Conservation (phyloP, 2,329 filamentous ascomycete genomes). For the Colletotrichum chlorophyti region DNA sequence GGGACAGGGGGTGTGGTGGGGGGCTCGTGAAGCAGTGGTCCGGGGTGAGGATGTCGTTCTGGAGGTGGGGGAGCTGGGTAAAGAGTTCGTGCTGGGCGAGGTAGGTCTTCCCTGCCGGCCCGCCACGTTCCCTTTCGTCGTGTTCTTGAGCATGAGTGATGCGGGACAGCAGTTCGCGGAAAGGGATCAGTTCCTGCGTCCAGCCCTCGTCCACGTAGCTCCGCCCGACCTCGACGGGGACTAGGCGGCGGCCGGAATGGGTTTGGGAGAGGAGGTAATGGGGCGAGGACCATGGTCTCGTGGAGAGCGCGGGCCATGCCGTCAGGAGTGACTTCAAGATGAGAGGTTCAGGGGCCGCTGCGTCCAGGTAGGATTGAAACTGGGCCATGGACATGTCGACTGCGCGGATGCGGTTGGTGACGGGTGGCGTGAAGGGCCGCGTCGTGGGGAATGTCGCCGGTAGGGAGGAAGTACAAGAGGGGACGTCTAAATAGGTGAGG, state of each 20-base stretch:
- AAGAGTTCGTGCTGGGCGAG: constrained; percentile 93
- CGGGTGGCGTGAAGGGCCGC: constrained; percentile 45
- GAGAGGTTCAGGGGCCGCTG: constrained; percentile 41
- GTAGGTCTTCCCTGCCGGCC: constrained; percentile 57
- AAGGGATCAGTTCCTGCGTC: constrained; percentile 82
- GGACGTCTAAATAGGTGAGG: constrained; percentile 1
- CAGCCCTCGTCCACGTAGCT: constrained; percentile 88
- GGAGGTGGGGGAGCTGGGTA: constrained; percentile 77
- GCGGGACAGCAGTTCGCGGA: constrained; percentile 74
- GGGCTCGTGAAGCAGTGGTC: constrained; percentile 83
- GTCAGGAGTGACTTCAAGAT: constrained; percentile 71
- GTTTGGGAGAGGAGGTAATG: constrained; percentile 78
- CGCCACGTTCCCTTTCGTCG: background rate
- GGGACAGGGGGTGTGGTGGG: constrained; percentile 57
- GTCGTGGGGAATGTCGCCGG: constrained; percentile 34
- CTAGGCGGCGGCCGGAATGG: constrained; percentile 77
- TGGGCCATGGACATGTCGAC: constrained; percentile 58
- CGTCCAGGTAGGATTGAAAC: constrained; percentile 68
- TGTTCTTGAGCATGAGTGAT: constrained; percentile 45
- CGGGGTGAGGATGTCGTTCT: constrained; percentile 78
- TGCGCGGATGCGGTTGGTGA: constrained; percentile 49
- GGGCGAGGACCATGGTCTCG: constrained; percentile 74
- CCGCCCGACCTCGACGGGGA: constrained; percentile 85
- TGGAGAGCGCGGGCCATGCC: constrained; percentile 79
- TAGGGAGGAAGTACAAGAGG: background rate